These are phyloP conservation scores for Ophiostoma himal-ulmi DNA, from an alignment of 2,329 filamentous ascomycete genomes.

Conservation along the genomic window DNA sequence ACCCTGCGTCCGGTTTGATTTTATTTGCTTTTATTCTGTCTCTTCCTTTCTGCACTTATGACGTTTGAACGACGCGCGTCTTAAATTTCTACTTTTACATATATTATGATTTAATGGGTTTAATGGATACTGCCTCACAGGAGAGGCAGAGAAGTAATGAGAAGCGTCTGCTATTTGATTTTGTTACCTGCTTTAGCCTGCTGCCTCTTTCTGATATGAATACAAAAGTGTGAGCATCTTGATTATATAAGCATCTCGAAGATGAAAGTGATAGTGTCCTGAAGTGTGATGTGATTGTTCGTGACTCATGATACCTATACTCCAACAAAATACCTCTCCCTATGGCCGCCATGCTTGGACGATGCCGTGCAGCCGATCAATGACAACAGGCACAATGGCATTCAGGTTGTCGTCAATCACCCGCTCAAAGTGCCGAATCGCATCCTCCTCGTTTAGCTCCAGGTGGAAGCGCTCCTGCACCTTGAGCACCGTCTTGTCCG, in stretches of 20 bases:
- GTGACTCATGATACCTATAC: not conserved
- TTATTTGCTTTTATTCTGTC: not conserved
- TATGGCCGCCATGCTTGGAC: slow-evolving; percentile 83
- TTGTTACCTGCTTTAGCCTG: not conserved
- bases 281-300: not conserved
- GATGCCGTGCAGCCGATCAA: slow-evolving; percentile 90
- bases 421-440: slow-evolving; percentile 77
- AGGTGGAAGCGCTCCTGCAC: slow-evolving; percentile 92
- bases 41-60: slow-evolving; percentile 1
- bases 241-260: not conserved
- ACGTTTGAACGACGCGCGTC: not conserved
- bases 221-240: not conserved
- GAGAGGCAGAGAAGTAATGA: not conserved
- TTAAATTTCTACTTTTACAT: not conserved
- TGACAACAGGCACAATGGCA: slow-evolving; percentile 85
- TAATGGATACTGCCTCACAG: slow-evolving; percentile 4
- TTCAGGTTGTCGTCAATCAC: slow-evolving; percentile 88
- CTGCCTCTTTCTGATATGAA: not conserved
- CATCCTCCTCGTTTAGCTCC: slow-evolving; percentile 87
- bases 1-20: not conserved
- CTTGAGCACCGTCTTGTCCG: slow-evolving; percentile 89
- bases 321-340: not conserved
- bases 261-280: not conserved
- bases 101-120: slow-evolving; percentile 20
- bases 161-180: not conserved